Evolutionary conservation across 495 filamentous ascomycete species (phyloP).

Genomic region (Xylaria scruposa): DNA sequence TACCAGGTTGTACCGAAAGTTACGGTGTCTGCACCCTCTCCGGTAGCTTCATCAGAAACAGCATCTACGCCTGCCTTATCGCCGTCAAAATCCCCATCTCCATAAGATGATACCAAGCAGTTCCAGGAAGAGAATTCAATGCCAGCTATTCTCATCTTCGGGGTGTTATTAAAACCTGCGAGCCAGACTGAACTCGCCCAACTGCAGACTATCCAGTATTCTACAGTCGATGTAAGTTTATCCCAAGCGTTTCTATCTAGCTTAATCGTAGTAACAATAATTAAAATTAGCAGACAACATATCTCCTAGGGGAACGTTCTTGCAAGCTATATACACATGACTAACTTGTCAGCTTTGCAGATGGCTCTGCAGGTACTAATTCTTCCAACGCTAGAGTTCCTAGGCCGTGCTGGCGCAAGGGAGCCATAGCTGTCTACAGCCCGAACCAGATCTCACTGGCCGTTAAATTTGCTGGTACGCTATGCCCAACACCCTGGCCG

Average conservation of each 20-base stretch:
- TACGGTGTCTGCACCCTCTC: background rate
- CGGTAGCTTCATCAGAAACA: background rate
- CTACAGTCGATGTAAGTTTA: background rate
- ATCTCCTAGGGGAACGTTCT: background rate
- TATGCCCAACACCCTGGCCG: conserved; percentile 48
- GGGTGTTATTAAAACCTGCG: background rate
- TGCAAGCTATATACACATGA: conserved; percentile 3
- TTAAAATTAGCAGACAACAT: background rate
- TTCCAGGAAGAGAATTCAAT: background rate
- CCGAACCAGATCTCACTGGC: conserved; percentile 49
- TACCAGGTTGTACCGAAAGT: background rate
- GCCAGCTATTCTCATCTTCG: background rate
- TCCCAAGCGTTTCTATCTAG: background rate
- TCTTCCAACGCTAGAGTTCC: background rate
- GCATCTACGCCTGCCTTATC: conserved; percentile 1
- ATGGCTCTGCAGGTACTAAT: background rate
- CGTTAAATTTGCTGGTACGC: conserved; percentile 46
- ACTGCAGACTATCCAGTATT: background rate
- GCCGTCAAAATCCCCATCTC: conserved; percentile 5
- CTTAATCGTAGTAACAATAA: background rate
- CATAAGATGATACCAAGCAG: background rate
- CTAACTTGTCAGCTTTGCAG: background rate
- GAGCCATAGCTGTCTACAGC: conserved; percentile 24
- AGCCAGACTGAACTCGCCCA: background rate
- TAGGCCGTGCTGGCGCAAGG: background rate